Conservation (phyloP, 176 grass and related monocot genomes). For the Pontederia crassipes region DNA sequence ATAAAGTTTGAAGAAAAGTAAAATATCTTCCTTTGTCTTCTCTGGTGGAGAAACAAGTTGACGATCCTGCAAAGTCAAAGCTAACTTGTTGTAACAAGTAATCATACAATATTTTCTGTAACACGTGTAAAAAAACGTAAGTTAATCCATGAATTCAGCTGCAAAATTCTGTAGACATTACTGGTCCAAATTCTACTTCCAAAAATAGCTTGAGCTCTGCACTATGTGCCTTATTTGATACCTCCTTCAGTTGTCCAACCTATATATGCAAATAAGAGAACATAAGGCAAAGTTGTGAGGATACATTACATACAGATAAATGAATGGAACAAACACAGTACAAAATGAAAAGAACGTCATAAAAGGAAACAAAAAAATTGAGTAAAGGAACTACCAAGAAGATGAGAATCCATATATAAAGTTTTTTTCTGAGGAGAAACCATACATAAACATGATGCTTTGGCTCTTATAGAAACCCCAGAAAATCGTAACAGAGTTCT, state of each 20-base stretch:
- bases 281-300: too few relatives aligned
- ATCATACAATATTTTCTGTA: background rate
- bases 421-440: background rate
- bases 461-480: too few relatives aligned
- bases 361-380: too few relatives aligned
- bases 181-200: constrained; percentile 73
- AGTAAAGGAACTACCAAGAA: too few relatives aligned
- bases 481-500: too few relatives aligned
- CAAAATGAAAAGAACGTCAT: too few relatives aligned
- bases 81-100: background rate
- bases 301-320: too few relatives aligned
- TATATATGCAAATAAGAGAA: constrained; percentile 11
- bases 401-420: too few relatives aligned
- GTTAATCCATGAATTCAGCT: background rate
- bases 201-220: constrained; percentile 82
- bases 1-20: constrained; percentile 99
- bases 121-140: too few relatives aligned
- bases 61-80: constrained; percentile 36
- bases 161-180: constrained; percentile 20
- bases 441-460: background rate
- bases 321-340: too few relatives aligned
- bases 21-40: constrained; percentile 85
- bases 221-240: constrained; percentile 59
- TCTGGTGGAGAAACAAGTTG: constrained; percentile 53
- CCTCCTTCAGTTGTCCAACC: constrained; percentile 84